A percentile compares a stretch with the other conserved stretches of the same genome.
These are phyloP conservation scores for Conticribra weissflogii DNA, from an alignment of 108 stramenopile species.

Conservation along the genomic window DNA sequence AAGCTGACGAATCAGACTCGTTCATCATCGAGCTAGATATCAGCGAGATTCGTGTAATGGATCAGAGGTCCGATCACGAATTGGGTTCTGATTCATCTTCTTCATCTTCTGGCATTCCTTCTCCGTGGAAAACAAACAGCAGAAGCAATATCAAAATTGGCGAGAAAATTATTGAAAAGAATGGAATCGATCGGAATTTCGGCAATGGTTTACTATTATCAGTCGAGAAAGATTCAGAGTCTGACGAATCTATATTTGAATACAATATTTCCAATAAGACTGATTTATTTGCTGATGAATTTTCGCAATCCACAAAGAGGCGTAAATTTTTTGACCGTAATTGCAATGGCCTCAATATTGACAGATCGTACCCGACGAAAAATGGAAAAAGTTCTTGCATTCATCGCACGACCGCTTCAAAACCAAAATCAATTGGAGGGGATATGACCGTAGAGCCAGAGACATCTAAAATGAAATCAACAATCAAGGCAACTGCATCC, in stretches of 20 bases:
- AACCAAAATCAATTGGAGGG: too few species aligned
- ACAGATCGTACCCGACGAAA: neutral
- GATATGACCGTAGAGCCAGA: neutral
- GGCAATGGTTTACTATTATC: too few species aligned
- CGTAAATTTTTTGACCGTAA: too few species aligned
- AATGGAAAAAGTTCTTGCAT: too few species aligned
- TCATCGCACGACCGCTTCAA: too few species aligned
- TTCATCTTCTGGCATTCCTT: conserved; percentile 28
- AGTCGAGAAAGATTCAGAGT: too few species aligned
- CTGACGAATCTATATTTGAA: too few species aligned
- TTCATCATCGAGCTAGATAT: neutral
- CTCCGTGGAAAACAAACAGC: conserved; percentile 10
- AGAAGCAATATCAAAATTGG: neutral
- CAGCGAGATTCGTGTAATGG: neutral
- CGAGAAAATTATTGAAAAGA: neutral
- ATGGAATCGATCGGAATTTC: too few species aligned
- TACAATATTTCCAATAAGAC: too few species aligned
- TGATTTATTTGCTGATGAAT: too few species aligned
- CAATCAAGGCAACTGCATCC: neutral
- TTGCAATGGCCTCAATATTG: too few species aligned
- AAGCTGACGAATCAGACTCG: neutral
- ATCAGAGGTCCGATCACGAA: neutral
- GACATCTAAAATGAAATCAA: neutral
- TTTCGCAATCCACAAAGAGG: too few species aligned
- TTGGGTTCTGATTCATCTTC: neutral